These are phyloP conservation scores for Phytopythium sindhum DNA, from an alignment of 352 stramenopile species.

Conservation along the genomic window DNA sequence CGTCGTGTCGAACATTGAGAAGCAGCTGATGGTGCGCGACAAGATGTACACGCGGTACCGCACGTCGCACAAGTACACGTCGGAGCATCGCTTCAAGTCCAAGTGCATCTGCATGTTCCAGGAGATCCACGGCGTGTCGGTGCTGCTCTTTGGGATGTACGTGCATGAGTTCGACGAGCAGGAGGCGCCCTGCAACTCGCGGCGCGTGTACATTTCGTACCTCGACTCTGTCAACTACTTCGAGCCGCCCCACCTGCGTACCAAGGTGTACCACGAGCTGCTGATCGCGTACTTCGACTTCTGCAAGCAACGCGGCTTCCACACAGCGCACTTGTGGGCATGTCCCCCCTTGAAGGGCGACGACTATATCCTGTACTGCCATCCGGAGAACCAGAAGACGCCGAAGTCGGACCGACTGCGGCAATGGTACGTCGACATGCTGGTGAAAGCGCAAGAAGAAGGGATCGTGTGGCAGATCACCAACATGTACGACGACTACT, in stretches of 20 bases:
- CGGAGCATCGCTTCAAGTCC: conserved; percentile 91
- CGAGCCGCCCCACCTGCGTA: conserved; percentile 94
- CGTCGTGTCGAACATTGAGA: conserved; percentile 95
- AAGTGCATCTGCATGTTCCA: conserved; percentile 99
- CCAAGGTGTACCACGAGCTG: conserved; percentile 99
- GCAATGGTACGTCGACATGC: conserved; percentile 93
- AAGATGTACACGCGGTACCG: conserved; percentile 95
- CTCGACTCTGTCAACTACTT: conserved; percentile 99
- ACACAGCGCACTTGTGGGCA: conserved; percentile 98
- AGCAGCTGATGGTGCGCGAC: conserved; percentile 93
- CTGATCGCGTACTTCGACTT: conserved; percentile 98
- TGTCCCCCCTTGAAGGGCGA: conserved; percentile 99
- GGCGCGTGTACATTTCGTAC: conserved; percentile 98
- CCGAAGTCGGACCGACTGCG: conserved; percentile 97
- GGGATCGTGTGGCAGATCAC: conserved; percentile 93
- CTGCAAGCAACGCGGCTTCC: conserved; percentile 95
- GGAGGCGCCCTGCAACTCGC: conserved; percentile 93
- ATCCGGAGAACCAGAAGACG: conserved; percentile 98
- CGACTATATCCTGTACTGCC: conserved; percentile 99
- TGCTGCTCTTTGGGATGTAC: conserved; percentile 99
- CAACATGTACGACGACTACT: conserved; percentile 96
- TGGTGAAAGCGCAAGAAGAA: conserved; percentile 82
- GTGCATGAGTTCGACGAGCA: conserved; percentile 99
- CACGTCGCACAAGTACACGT: conserved; percentile 87
- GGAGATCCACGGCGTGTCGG: conserved; percentile 98